These are phyloP conservation scores for Allomyces macrogynus DNA, from an alignment of 192 early-diverging fungal genomes.

Conservation along the genomic window DNA sequence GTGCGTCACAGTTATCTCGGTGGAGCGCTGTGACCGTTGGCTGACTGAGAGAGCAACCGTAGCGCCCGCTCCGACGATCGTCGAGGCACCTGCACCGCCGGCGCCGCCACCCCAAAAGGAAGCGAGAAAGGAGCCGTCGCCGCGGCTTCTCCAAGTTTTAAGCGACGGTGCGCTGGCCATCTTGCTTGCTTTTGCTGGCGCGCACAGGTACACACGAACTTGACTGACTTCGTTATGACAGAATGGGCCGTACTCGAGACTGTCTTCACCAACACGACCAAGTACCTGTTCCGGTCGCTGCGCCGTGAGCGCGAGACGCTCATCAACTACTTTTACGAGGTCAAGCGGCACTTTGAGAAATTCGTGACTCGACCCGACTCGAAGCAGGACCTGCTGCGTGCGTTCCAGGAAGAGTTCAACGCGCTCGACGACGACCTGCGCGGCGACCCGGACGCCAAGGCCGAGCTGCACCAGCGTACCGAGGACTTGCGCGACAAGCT, in stretches of 20 bases:
- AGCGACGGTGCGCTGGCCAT: no score
- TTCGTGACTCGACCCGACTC: constrained; percentile 32
- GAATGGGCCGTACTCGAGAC: constrained; percentile 36
- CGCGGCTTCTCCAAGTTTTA: no score
- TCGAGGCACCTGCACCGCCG: no score
- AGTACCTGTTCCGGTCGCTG: constrained; percentile 33
- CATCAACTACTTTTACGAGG: constrained; percentile 26
- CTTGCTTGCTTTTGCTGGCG: no score
- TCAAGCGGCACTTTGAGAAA: constrained; percentile 25
- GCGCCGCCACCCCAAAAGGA: no score
- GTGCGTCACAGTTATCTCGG: no score
- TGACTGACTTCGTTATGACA: no score
- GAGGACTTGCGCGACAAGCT: constrained; percentile 37
- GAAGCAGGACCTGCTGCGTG: constrained; percentile 29
- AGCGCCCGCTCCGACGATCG: no score
- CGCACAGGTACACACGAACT: no score
- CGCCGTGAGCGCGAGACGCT: constrained; percentile 26
- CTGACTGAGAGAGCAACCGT: no score
- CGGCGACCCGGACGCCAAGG: constrained; percentile 33
- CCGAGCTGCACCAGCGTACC: constrained; percentile 35
- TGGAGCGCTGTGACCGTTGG: no score
- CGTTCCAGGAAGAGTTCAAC: constrained; percentile 36
- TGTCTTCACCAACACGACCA: constrained; percentile 29
- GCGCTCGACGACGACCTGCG: constrained; percentile 34
- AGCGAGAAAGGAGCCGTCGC: no score